Evolutionary conservation across 139 green algal species (phyloP), one percentile per base, ranked within the genome.

Genomic region (Penium margaritaceum): DNA sequence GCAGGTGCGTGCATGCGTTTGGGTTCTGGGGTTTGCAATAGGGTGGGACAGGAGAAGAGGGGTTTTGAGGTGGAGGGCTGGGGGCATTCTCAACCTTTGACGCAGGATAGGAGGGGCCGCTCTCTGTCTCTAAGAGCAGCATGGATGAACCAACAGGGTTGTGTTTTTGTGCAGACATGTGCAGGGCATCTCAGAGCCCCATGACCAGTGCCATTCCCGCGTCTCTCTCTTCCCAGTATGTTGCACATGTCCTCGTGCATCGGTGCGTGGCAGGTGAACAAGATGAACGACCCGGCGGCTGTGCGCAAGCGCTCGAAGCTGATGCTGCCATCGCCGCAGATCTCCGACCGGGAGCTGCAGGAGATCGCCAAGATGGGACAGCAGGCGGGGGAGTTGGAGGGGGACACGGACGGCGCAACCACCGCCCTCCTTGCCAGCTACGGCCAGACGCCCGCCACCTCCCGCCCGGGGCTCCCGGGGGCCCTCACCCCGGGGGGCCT

Each of bases 271-370:
- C 54, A 89, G 67, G 65, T 73, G 5, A 73, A 89, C 44, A 83
- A 87, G 35, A 54, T 87, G 47, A 92, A 96, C 62, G 90, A 93
- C 43, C 75, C 86, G 0, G 57, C 69, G 66, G 47, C 38, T 62
- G 77, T 79, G 34, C 67, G 84, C 5, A 75, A 84, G 36, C 78
- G 90, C 5, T 83, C 84, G 47, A 95, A 94, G 77, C 90, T 98
- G 83, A 95, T 93, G 85, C 86, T 98, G 72, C 81, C 84, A 5
- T 61, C 77, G 12, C 78, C 85, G 17, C 81, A 86, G 80, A 77
- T 95, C 27, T 88, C 72, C 4, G 92, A 98, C 58, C 83, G 84
- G 32, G 93, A 98, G 85, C 88, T 98, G 55, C 87, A 93, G 79
- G 75, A 87, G 75, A 81, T 97, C 77, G 92, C 92, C 0, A 87